Evolutionary conservation across 148 eudicot genomes (phyloP).

Genomic region (Cornus controversa): DNA sequence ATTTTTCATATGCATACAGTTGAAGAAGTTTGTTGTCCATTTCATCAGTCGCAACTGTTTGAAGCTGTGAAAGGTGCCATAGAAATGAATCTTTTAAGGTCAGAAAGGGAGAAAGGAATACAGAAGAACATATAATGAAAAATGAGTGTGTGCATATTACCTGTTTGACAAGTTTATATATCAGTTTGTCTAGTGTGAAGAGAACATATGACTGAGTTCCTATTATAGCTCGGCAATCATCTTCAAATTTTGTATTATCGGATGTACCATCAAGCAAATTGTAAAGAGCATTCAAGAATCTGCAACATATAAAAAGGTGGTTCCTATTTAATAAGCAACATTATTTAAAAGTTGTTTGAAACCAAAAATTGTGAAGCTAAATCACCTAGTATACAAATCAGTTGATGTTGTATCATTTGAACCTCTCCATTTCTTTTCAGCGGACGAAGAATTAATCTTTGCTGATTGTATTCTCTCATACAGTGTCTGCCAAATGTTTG

Average conservation of each 20-base stretch:
- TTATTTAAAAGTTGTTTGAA: constrained; percentile 10
- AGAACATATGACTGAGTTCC: constrained; percentile 88
- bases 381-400: constrained; percentile 70
- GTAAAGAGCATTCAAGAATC: constrained; percentile 73
- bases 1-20: constrained; percentile 77
- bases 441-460: constrained; percentile 57
- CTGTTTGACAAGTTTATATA: constrained; percentile 88
- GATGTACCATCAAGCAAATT: constrained; percentile 80
- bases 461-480: constrained; percentile 84
- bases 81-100: constrained; percentile 12
- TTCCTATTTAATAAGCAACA: constrained; percentile 3
- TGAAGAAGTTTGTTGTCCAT: constrained; percentile 73
- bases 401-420: constrained; percentile 47
- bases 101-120: constrained; percentile 5
- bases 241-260: constrained; percentile 89
- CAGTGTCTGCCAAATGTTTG: constrained; percentile 49
- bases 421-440: constrained; percentile 73
- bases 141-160: constrained; percentile 23
- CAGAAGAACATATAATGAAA: not conserved
- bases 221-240: constrained; percentile 86
- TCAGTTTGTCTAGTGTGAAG: constrained; percentile 90
- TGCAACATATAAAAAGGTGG: constrained; percentile 25
- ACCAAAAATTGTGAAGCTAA: constrained; percentile 6
- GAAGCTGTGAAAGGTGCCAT: constrained; percentile 52
- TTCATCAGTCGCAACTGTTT: constrained; percentile 70